Base-by-base conservation (phyloP, 2,329 filamentous ascomycete genomes). In the Aspergillus niger region DNA sequence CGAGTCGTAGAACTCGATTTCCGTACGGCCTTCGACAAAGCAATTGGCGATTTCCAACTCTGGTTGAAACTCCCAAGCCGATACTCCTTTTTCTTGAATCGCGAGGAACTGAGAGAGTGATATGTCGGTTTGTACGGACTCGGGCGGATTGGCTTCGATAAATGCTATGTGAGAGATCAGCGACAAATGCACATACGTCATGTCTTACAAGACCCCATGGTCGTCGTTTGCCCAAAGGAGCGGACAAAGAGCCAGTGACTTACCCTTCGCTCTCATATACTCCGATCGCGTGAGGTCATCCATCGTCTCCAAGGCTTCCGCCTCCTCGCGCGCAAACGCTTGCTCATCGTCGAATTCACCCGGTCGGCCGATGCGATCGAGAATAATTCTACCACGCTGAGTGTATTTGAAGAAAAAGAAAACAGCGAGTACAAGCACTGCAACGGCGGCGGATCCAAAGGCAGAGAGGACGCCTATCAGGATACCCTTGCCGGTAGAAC, bases 61-160 rank as follows among this genome's bases (percentile, higher is more conserved):
- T n/a, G 95, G 95, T 76, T 98, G 95, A 72, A 99, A 99, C 76
- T 99, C 95, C 95, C 95, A 99, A 6, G 95, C 95, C 5, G 95
- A 97, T n/a, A 99, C 94, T 54, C 95, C 95, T 77, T 99, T 99
- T 81, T 99, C 95, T 80, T 99, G 95, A 67, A 99, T 99, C 44
- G 95, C 95, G 61, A 99, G 85, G 75, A 97, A 98, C 76, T 99
- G 95, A 38, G 95, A 98, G 65, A 99, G 81, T 22, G 95, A 98
- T 66, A 99, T 99, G 74, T 99, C 95, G 67, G 95, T 98, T 72
- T 95, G 92, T 60, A 94, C 81, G 7, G 95, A 98, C 77, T 99
- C 95, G 66, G 95, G 92, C 3, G 94, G 95, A 73, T 98, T 97
- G 58, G 89, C 91, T 76, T 95, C 89, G 63, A 97, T 88, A 74